These are phyloP conservation scores for Onygenales sp. DNA, from an alignment of 2,329 filamentous ascomycete genomes.

Conservation along the genomic window DNA sequence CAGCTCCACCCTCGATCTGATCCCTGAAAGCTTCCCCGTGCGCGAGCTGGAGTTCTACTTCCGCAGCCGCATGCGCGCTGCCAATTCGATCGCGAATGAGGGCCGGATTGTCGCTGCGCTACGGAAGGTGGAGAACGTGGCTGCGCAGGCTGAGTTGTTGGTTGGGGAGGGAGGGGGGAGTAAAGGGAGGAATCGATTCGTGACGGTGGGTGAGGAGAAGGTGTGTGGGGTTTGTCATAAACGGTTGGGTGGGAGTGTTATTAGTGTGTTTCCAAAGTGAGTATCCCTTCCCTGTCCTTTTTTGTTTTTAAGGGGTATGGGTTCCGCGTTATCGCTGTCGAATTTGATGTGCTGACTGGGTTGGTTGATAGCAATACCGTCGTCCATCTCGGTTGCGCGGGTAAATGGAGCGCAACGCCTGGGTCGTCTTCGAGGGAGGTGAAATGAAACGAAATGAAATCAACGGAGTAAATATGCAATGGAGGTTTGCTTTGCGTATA, in stretches of 20 bases:
- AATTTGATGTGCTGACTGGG: not conserved
- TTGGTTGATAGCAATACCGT: conserved; percentile 41
- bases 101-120: conserved; percentile 67
- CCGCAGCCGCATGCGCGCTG: conserved; percentile 75
- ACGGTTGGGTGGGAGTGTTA: conserved; percentile 79
- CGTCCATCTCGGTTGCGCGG: conserved; percentile 73
- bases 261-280: conserved; percentile 80
- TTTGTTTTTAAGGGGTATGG: not conserved
- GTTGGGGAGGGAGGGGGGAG: conserved; percentile 53
- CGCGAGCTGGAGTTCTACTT: conserved; percentile 82
- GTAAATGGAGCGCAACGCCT: conserved; percentile 23
- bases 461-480: not conserved
- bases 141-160: conserved; percentile 61
- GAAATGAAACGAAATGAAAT: too few species aligned
- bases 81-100: conserved; percentile 73
- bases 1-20: conserved; percentile 72
- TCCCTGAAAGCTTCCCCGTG: conserved; percentile 71
- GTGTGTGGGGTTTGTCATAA: conserved; percentile 92
- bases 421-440: not conserved
- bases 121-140: conserved; percentile 68
- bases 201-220: conserved; percentile 76
- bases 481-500: not conserved
- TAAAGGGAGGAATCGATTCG: conserved; percentile 54
- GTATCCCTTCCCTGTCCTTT: conserved; percentile 19
- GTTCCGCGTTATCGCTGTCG: not conserved